These are phyloP conservation scores for Microsporum ferrugineum DNA, from an alignment of 2,329 filamentous ascomycete genomes.

Conservation along the genomic window DNA sequence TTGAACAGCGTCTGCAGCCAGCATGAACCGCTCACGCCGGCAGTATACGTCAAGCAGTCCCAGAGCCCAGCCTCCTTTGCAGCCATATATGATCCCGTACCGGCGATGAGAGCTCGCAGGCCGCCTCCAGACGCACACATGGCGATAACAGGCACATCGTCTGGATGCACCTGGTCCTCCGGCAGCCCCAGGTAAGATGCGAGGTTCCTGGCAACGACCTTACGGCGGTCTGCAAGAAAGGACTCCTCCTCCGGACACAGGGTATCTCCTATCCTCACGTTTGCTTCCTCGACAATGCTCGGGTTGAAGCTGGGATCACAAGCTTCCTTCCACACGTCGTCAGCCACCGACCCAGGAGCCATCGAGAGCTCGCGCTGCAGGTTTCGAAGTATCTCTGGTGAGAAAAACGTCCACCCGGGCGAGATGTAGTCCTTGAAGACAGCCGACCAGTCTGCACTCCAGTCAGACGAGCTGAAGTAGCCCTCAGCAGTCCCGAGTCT, in stretches of 20 bases:
- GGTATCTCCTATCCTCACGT: constrained; percentile 67
- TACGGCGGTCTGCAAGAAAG: constrained; percentile 59
- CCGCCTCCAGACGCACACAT: constrained; percentile 92
- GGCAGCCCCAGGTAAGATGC: constrained; percentile 70
- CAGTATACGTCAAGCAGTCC: constrained; percentile 88
- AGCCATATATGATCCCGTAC: constrained; percentile 75
- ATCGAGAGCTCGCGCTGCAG: constrained; percentile 79
- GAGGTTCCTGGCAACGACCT: constrained; percentile 58
- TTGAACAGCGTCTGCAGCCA: constrained; percentile 88
- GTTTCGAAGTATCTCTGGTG: constrained; percentile 69
- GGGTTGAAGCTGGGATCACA: constrained; percentile 74
- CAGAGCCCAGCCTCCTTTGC: constrained; percentile 78
- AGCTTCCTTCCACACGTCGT: constrained; percentile 88
- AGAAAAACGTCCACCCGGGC: constrained; percentile 66
- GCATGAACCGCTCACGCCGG: constrained; percentile 89
- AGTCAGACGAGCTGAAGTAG: constrained; percentile 31
- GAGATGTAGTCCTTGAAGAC: constrained; percentile 59
- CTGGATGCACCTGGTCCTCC: constrained; percentile 72
- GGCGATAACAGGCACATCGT: constrained; percentile 86
- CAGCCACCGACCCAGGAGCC: constrained; percentile 74
- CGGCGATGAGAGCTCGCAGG: constrained; percentile 77
- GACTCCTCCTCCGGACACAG: constrained; percentile 73
- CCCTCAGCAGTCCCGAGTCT: constrained; percentile 33
- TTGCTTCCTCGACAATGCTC: constrained; percentile 71
- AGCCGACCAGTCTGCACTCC: constrained; percentile 37